Conservation (phyloP, 805 yeast species). For the Barnettozyma californica region DNA sequence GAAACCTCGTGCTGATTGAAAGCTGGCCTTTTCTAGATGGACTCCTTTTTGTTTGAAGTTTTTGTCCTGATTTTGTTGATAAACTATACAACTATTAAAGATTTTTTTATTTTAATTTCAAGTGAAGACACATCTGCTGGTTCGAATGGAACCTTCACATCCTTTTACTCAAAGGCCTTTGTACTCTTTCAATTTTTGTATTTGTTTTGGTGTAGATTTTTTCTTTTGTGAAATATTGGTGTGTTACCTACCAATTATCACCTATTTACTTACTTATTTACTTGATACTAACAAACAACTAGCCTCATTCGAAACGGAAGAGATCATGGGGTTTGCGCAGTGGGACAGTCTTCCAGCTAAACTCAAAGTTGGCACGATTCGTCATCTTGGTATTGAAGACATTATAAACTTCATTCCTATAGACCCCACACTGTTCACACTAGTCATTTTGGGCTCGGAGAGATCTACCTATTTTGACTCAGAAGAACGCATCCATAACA, state of each 20-base stretch:
- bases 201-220: too few species aligned
- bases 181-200: too few species aligned
- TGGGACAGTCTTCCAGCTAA: not conserved
- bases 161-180: not conserved
- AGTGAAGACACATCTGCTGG: not conserved
- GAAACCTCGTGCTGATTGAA: not conserved
- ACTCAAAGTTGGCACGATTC: not conserved
- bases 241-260: too few species aligned
- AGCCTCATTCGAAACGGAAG: not conserved
- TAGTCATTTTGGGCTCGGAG: not conserved
- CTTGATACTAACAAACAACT: too few species aligned
- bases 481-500: not conserved
- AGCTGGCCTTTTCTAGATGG: not conserved
- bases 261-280: too few species aligned
- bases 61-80: not conserved
- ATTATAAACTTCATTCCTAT: not conserved
- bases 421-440: not conserved
- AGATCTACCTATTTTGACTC: conserved; percentile 1
- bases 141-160: not conserved
- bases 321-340: not conserved
- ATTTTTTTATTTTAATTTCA: too few species aligned
- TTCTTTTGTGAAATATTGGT: too few species aligned
- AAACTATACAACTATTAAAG: not conserved
- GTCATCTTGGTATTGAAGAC: not conserved
- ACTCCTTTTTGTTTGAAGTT: not conserved